Evolutionary conservation across 1,139 yeast genomes (phyloP).

Genomic region (Yamadazyma diospyri): DNA sequence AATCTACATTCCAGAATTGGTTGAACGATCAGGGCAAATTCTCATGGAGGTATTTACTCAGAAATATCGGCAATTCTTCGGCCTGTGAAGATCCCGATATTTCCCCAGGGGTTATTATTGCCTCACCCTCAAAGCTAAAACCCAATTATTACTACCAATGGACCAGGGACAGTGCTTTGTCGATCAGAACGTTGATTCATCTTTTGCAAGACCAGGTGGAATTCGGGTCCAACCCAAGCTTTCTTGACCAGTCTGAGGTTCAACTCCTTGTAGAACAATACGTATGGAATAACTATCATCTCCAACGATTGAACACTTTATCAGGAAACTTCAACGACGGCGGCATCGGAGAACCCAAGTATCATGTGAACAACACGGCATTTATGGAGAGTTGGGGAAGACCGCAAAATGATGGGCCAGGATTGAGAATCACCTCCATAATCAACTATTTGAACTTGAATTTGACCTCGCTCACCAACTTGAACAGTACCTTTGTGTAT

Average conservation of each 20-base stretch:
- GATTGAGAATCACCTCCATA: slow-evolving; percentile 67
- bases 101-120: slow-evolving; percentile 69
- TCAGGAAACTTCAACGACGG: slow-evolving; percentile 58
- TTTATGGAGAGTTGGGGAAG: slow-evolving; percentile 81
- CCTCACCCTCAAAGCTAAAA: slow-evolving; percentile 65
- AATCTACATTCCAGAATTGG: slow-evolving; percentile 54
- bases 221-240: not conserved
- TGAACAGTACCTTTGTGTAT: slow-evolving; percentile 37
- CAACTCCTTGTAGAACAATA: slow-evolving; percentile 50
- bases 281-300: slow-evolving; percentile 49
- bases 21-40: slow-evolving; percentile 43
- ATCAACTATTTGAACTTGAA: slow-evolving; percentile 44
- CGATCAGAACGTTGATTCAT: slow-evolving; percentile 63
- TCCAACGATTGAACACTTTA: slow-evolving; percentile 66
- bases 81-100: slow-evolving; percentile 24
- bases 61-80: slow-evolving; percentile 51
- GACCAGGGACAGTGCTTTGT: slow-evolving; percentile 87
- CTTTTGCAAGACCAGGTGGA: slow-evolving; percentile 24
- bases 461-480: slow-evolving; percentile 10
- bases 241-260: slow-evolving; percentile 20
- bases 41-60: slow-evolving; percentile 53
- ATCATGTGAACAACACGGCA: slow-evolving; percentile 58
- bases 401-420: slow-evolving; percentile 96
- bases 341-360: slow-evolving; percentile 91
- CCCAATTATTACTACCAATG: slow-evolving; percentile 90